phyloP scores from a whole-genome alignment of 345 rosid genomes.

The Sisymbrium altissimum region DNA sequence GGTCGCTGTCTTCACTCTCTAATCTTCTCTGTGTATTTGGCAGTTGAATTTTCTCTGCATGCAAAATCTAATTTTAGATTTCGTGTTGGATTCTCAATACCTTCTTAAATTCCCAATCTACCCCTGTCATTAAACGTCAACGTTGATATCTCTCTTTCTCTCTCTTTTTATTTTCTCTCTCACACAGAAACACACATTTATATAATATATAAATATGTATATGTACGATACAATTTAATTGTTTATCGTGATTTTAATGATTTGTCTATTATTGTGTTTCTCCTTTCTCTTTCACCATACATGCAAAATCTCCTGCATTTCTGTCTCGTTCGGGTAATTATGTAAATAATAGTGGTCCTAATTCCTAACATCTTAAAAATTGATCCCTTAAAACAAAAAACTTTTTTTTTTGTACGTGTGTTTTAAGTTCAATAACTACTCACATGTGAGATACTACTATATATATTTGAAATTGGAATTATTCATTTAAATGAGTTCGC shows the following conservation, averaged over 20 bases:
- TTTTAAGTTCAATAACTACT: conserved; percentile 18
- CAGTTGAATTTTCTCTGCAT: conserved; percentile 37
- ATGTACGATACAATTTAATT: not conserved
- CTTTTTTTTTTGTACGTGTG: not conserved
- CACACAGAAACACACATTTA: not conserved
- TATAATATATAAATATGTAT: not conserved
- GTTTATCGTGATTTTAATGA: conserved; percentile 32
- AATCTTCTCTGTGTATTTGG: conserved; percentile 34
- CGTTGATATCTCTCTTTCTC: conserved; percentile 17
- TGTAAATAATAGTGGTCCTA: conserved; percentile 31
- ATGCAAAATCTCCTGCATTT: conserved; percentile 31
- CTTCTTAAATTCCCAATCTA: conserved; percentile 18
- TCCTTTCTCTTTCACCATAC: conserved; percentile 32
- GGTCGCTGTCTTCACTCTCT: conserved; percentile 37
- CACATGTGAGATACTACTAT: conserved; percentile 7
- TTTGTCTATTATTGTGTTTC: conserved; percentile 31
- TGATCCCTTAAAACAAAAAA: not conserved
- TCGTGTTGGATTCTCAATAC: conserved; percentile 37
- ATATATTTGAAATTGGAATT: not conserved
- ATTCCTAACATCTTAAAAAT: not conserved
- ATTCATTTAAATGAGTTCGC: conserved; percentile 7
- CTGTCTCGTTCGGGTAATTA: conserved; percentile 35
- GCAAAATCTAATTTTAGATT: conserved; percentile 41
- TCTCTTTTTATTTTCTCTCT: not conserved
- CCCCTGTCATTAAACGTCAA: conserved; percentile 34